Evolutionary conservation across 108 stramenopile genomes (phyloP).

Genomic region (Cyclotella sp.): DNA sequence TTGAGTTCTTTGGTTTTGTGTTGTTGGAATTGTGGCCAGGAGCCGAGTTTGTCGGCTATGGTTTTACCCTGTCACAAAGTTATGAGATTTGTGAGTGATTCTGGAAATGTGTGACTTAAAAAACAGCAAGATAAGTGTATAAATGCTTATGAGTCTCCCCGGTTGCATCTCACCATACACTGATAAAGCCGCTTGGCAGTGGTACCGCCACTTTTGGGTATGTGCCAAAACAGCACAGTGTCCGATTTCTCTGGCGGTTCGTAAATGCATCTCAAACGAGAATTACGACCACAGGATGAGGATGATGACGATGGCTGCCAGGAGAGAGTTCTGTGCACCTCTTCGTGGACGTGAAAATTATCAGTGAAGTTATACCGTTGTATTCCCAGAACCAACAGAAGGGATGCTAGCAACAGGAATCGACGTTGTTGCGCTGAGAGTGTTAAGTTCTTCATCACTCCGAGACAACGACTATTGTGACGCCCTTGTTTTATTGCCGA

Average conservation of each 20-base stretch:
- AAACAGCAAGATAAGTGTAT: background rate
- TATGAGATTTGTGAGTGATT: background rate
- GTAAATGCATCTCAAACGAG: background rate
- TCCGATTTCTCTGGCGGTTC: conserved; percentile 1
- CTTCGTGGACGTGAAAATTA: background rate
- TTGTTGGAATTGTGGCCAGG: conserved; percentile 25
- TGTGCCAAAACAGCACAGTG: conserved; percentile 46
- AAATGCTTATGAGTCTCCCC: conserved; percentile 5
- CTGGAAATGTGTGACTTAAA: no score
- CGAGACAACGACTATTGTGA: background rate
- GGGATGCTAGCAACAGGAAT: background rate
- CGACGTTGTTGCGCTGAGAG: background rate
- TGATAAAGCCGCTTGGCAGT: conserved; percentile 46
- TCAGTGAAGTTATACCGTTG: background rate
- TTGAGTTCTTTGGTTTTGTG: conserved; percentile 31
- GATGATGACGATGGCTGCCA: background rate
- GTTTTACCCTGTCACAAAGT: conserved; percentile 19
- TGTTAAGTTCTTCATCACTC: background rate
- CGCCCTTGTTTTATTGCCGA: no score
- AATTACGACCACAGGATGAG: background rate
- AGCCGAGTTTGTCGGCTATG: conserved; percentile 25
- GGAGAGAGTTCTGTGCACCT: background rate
- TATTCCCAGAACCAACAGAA: background rate
- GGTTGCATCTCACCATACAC: conserved; percentile 3
- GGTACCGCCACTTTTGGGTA: conserved; percentile 55